Evolutionary conservation across 495 filamentous ascomycete genomes (phyloP).

Genomic region (Penicillium cosmopolitanum): DNA sequence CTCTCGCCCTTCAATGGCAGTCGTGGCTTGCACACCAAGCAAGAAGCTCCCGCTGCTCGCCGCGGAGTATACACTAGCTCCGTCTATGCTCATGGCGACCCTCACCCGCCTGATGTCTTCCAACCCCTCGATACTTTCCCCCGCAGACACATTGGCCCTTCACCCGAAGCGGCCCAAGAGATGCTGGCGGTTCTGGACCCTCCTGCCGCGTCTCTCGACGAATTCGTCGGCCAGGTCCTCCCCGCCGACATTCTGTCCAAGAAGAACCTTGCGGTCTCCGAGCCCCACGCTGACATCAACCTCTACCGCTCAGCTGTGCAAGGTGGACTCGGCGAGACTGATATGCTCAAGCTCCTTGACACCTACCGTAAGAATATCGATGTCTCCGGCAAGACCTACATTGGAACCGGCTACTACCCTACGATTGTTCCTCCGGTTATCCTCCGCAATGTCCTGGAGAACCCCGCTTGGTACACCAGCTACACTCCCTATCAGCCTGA

Average conservation of each 20-base stretch:
- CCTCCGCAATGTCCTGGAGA: constrained; percentile 91
- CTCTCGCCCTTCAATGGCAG: constrained; percentile 33
- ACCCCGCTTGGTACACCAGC: constrained; percentile 97
- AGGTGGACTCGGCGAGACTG: constrained; percentile 66
- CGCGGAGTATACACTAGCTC: constrained; percentile 48
- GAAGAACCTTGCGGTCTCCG: constrained; percentile 51
- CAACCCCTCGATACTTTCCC: constrained; percentile 71
- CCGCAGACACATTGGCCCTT: constrained; percentile 92
- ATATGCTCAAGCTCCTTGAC: constrained; percentile 64
- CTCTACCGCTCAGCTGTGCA: constrained; percentile 51
- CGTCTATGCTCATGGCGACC: constrained; percentile 44
- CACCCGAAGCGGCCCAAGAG: constrained; percentile 64
- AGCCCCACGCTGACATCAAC: constrained; percentile 42
- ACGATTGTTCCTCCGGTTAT: constrained; percentile 90
- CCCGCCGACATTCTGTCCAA: constrained; percentile 81
- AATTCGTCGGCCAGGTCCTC: constrained; percentile 89
- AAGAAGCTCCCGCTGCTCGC: constrained; percentile 30
- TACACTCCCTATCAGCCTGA: constrained; percentile 99
- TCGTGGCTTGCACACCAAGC: constrained; percentile 33
- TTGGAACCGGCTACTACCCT: constrained; percentile 87
- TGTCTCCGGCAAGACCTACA: constrained; percentile 62
- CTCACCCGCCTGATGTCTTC: constrained; percentile 47
- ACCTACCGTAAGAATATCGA: constrained; percentile 68
- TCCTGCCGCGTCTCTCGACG: constrained; percentile 71
- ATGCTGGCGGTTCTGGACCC: constrained; percentile 87